Conservation (phyloP, 2,329 filamentous ascomycete species). For the Talaromyces pinophilus region DNA sequence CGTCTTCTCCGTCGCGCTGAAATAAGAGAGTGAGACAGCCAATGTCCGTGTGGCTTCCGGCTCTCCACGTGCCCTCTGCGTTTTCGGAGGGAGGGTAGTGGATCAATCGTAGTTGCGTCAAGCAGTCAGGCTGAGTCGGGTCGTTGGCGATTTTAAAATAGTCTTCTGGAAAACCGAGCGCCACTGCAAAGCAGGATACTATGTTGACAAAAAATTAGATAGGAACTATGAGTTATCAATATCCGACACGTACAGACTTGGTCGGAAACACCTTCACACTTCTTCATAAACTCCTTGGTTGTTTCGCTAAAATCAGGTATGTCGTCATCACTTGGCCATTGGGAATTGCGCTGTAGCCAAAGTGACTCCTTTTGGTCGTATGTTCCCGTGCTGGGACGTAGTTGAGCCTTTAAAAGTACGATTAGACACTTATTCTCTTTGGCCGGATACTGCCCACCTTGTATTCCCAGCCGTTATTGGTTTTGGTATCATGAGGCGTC, state of each 20-base stretch:
- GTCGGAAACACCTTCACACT: slow-evolving; percentile 4
- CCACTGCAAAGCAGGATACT: slow-evolving; percentile 8
- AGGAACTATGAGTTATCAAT: neutral
- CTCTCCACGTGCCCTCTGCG: slow-evolving; percentile 9
- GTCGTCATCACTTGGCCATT: slow-evolving; percentile 12
- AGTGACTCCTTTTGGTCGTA: slow-evolving; percentile 16
- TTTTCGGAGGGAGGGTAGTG: slow-evolving; percentile 9
- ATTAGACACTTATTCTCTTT: neutral
- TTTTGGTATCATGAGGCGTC: slow-evolving; percentile 13
- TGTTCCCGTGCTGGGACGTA: slow-evolving; percentile 6
- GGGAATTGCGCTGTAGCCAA: slow-evolving; percentile 8
- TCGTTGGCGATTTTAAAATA: slow-evolving; percentile 3
- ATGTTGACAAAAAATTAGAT: neutral
- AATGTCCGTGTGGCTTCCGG: slow-evolving; percentile 14
- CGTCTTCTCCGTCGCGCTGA: slow-evolving; percentile 9
- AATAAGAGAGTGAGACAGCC: slow-evolving; percentile 10
- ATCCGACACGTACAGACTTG: slow-evolving; percentile 10
- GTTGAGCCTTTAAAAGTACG: slow-evolving; percentile 3
- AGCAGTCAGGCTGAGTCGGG: slow-evolving; percentile 3
- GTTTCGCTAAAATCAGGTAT: slow-evolving; percentile 5
- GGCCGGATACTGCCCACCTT: neutral
- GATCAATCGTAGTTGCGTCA: slow-evolving; percentile 15
- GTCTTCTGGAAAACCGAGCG: slow-evolving; percentile 8
- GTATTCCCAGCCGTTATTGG: slow-evolving; percentile 16
- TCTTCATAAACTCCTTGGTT: slow-evolving; percentile 6